Conservation (phyloP, 768 basidiomycete genomes). For the Leccinellum luteum region DNA sequence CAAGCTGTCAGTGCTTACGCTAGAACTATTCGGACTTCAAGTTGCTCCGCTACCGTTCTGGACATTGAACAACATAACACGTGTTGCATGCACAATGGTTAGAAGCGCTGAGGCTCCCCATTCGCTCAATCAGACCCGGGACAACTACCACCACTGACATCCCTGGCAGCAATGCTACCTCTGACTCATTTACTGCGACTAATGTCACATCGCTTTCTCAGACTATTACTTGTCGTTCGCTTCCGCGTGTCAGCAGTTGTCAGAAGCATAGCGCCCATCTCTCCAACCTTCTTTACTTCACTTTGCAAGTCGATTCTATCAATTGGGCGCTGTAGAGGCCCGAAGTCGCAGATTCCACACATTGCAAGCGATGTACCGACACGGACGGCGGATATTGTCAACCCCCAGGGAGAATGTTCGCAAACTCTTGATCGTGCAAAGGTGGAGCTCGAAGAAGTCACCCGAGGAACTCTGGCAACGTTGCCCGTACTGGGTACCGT, state of each 20-base stretch:
- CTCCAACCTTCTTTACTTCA: constrained; percentile 1
- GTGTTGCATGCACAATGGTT: background rate
- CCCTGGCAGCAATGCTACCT: background rate
- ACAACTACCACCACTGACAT: background rate
- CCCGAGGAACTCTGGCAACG: constrained; percentile 6
- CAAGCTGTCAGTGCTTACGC: no score
- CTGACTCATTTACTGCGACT: background rate
- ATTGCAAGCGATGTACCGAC: background rate
- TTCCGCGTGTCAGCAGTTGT: background rate
- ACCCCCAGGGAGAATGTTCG: background rate
- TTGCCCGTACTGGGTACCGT: background rate
- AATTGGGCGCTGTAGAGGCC: background rate
- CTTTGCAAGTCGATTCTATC: constrained; percentile 5
- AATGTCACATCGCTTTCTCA: background rate
- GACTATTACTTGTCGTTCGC: constrained; percentile 1
- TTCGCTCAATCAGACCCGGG: background rate
- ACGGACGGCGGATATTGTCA: background rate
- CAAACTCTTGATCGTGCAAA: background rate
- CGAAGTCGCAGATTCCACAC: background rate
- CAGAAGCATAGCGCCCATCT: background rate
- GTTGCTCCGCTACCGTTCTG: no score
- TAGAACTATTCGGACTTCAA: no score
- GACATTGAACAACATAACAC: no score
- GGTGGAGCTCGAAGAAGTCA: background rate
- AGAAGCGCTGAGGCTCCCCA: background rate